Evolutionary conservation across 2,329 filamentous ascomycete genomes (phyloP).

Genomic region (Ploettnerulaceae sp.): DNA sequence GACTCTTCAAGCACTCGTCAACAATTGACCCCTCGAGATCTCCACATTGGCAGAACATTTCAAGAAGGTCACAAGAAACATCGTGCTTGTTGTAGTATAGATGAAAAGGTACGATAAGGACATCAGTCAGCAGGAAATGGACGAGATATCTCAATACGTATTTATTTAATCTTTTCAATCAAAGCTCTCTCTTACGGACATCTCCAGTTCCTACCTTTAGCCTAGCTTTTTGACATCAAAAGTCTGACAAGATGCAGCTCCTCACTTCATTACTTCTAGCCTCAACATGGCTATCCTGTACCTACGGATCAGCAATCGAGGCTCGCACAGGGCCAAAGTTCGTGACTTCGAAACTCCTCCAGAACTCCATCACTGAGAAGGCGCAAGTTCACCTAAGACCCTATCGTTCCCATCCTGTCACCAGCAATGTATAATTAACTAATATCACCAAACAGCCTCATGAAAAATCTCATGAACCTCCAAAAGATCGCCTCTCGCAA

Average conservation of each 20-base stretch:
- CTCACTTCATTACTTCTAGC: not conserved
- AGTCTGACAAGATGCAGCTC: constrained; percentile 1
- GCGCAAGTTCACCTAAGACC: not conserved
- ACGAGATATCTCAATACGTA: not conserved
- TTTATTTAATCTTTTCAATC: constrained; percentile 2
- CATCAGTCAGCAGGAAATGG: not conserved
- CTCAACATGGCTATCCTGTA: constrained; percentile 1
- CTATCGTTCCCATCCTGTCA: not conserved
- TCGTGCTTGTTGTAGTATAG: not conserved
- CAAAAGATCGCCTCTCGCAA: constrained; percentile 15
- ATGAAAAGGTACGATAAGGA: not conserved
- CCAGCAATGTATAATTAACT: too few relatives aligned
- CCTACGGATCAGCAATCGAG: constrained; percentile 7
- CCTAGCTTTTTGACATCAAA: not conserved
- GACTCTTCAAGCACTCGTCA: too few relatives aligned
- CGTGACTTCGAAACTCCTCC: constrained; percentile 12
- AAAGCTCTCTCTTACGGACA: not conserved
- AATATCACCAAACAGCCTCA: constrained; percentile 10
- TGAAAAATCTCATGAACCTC: constrained; percentile 15
- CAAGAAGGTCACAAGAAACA: constrained; percentile 16
- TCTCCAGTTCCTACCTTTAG: not conserved
- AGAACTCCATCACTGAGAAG: constrained; percentile 13
- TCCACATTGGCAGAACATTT: constrained; percentile 10
- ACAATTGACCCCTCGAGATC: not conserved
- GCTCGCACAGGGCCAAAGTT: constrained; percentile 9